Evolutionary conservation across 306 rosid species (phyloP).

Genomic region (Alnus rubra): DNA sequence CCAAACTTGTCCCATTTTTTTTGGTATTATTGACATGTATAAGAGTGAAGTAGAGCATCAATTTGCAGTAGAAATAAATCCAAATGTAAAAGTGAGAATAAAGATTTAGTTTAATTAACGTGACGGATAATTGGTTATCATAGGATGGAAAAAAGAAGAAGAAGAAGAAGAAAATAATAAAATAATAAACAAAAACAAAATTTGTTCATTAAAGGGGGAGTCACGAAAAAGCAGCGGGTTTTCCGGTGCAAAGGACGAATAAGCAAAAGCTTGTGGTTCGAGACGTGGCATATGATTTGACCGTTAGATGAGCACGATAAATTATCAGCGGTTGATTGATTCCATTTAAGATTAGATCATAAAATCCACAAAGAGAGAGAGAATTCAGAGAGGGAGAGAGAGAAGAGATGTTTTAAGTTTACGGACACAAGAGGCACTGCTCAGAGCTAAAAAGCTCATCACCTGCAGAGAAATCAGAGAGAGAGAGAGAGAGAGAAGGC

Average conservation of each 20-base stretch:
- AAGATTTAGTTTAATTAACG: background rate
- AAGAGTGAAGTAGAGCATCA: too few species aligned
- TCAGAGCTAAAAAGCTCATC: conserved; percentile 28
- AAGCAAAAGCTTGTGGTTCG: conserved; percentile 41
- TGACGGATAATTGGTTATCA: background rate
- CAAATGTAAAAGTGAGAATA: background rate
- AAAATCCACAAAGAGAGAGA: conserved; percentile 34
- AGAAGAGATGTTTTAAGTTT: background rate
- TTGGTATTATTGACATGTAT: too few species aligned
- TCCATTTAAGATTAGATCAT: conserved; percentile 37
- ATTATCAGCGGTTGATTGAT: conserved; percentile 25
- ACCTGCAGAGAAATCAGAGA: conserved; percentile 31
- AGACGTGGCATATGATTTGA: conserved; percentile 26
- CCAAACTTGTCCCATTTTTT: too few species aligned
- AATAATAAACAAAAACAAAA: conserved; percentile 5
- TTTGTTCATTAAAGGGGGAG: conserved; percentile 38
- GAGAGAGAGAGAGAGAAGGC: conserved; percentile 23
- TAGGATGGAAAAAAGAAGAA: too few species aligned
- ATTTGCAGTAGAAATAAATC: too few species aligned
- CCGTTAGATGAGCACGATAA: conserved; percentile 38
- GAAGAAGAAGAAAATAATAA: background rate
- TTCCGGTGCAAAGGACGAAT: conserved; percentile 70
- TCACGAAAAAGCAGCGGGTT: conserved; percentile 91
- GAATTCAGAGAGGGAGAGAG: conserved; percentile 19
- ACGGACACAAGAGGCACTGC: conserved; percentile 44